phyloP scores from a whole-genome alignment of 2,329 filamentous ascomycete genomes.

The Beauveria pseudobassiana region DNA sequence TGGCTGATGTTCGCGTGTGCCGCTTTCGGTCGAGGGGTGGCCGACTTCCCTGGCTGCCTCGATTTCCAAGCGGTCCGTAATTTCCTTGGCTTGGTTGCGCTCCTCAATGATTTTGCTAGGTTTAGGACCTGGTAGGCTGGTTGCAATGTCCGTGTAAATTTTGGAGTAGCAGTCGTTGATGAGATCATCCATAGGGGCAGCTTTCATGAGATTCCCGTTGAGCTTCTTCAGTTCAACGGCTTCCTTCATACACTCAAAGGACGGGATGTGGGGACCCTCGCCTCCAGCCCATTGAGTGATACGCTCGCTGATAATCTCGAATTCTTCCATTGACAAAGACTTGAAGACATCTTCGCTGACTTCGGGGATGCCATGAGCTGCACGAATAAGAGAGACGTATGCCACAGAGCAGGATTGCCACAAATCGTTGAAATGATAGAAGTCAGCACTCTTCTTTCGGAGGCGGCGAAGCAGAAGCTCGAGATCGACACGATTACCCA shows the following conservation, averaged over 20 bases:
- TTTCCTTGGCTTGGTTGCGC: slow-evolving; percentile 35
- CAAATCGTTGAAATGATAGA: slow-evolving; percentile 54
- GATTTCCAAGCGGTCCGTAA: slow-evolving; percentile 28
- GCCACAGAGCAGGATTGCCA: slow-evolving; percentile 50
- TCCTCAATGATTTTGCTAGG: slow-evolving; percentile 40
- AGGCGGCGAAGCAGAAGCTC: slow-evolving; percentile 74
- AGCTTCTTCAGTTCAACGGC: slow-evolving; percentile 57
- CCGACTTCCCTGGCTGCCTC: slow-evolving; percentile 22
- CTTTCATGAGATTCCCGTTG: slow-evolving; percentile 83
- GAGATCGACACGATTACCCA: slow-evolving; percentile 67
- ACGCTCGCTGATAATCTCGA: slow-evolving; percentile 48
- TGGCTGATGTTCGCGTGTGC: slow-evolving; percentile 13
- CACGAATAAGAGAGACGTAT: slow-evolving; percentile 47
- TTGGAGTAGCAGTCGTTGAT: slow-evolving; percentile 82
- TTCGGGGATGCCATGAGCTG: slow-evolving; percentile 36
- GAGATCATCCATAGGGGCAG: slow-evolving; percentile 81
- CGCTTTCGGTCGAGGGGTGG: slow-evolving; percentile 18
- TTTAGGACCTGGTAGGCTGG: slow-evolving; percentile 45
- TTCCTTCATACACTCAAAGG: slow-evolving; percentile 50
- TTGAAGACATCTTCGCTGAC: slow-evolving; percentile 50
- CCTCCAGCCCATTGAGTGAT: slow-evolving; percentile 47
- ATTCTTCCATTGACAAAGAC: slow-evolving; percentile 44
- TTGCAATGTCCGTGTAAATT: slow-evolving; percentile 61
- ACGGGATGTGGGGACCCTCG: slow-evolving; percentile 30
- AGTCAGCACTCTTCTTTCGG: slow-evolving; percentile 73